Base-by-base conservation (phyloP, 495 filamentous ascomycete species). In the Evansstolkia leycettana region DNA sequence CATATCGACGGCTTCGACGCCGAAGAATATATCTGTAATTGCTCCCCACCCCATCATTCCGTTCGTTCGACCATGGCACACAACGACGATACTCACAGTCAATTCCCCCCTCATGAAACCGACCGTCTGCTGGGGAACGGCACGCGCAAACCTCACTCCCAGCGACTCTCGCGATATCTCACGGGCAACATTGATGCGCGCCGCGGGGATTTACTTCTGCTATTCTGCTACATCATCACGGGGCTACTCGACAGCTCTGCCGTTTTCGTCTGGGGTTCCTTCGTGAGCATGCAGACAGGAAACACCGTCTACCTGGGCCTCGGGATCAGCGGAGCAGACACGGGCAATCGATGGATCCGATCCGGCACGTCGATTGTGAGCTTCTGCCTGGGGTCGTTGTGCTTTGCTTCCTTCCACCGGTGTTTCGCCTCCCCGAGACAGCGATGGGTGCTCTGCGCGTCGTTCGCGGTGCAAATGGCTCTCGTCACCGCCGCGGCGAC, bases 201-300 rank as follows among this genome's bases (percentile, higher is more conserved):
- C 17, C 65, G 70, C 52, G 72, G 71, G 15, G 78, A 84, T 43
- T 19, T 78, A 0, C 41, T 82, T 9, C 62, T 86, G 6, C 62
- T 84, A 2, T 54, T 68, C 33, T 80, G 77, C 54, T 84, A 83
- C 43, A 55, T 80, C 37, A 78, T 82, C 52, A 86, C 80, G 7
- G 81, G 81, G 2, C 57, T 86, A 1, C 65, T 86, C 5, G 81
- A 86, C 50, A 79, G 75, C 61, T 69, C 78, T 1, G 71, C 78
- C 7, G 74, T 82, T 32, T 76, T 72, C 17, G 76, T 76, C 16
- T 84, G 80, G 80, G 79, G 79, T 9, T 74, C 75, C 1, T 84
- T 86, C 45, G 79, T 81, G 16, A 79, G 73, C 44, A 84, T 86
- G 81, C 80, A 86, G 47, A 84, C 80, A 16, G 80, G 80, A 64